These are phyloP conservation scores for Styphnolobium japonicum DNA, from an alignment of 306 rosid genomes.

Conservation along the genomic window DNA sequence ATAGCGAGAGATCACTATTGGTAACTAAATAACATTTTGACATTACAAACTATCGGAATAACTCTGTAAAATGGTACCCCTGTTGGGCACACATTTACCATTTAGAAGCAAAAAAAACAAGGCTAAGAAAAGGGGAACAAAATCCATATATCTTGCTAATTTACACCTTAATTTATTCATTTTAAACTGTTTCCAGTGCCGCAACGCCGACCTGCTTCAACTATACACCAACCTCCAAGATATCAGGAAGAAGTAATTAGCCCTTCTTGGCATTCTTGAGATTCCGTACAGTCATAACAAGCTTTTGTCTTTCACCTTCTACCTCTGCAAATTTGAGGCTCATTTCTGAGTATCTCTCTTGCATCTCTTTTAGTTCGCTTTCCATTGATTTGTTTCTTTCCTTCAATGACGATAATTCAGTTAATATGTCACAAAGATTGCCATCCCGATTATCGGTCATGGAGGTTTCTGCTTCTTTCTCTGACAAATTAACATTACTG, in stretches of 20 bases:
- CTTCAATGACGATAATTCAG: conserved; percentile 50
- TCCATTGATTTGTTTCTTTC: conserved; percentile 69
- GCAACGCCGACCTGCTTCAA: conserved; percentile 25
- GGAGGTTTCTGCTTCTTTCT: conserved; percentile 26
- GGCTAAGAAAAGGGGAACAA: neutral
- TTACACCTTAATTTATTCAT: conserved; percentile 55
- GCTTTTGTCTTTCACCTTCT: conserved; percentile 97
- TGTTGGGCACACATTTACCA: conserved; percentile 31
- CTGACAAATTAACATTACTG: conserved; percentile 34
- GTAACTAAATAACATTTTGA: conserved; percentile 22
- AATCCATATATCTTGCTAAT: conserved; percentile 31
- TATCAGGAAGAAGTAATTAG: conserved; percentile 27
- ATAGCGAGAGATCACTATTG: conserved; percentile 25
- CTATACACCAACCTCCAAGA: conserved; percentile 38
- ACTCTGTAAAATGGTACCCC: conserved; percentile 34
- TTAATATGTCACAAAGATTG: conserved; percentile 28
- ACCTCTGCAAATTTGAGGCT: conserved; percentile 98
- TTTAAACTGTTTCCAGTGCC: conserved; percentile 27
- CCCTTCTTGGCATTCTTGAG: conserved; percentile 66
- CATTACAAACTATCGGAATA: conserved; percentile 27
- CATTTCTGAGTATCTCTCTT: conserved; percentile 94
- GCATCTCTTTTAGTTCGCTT: conserved; percentile 82
- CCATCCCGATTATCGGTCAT: conserved; percentile 5
- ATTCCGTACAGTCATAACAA: conserved; percentile 83
- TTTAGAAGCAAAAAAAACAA: neutral